Conservation (phyloP, 805 yeast species). For the Ogataea populi-albae region DNA sequence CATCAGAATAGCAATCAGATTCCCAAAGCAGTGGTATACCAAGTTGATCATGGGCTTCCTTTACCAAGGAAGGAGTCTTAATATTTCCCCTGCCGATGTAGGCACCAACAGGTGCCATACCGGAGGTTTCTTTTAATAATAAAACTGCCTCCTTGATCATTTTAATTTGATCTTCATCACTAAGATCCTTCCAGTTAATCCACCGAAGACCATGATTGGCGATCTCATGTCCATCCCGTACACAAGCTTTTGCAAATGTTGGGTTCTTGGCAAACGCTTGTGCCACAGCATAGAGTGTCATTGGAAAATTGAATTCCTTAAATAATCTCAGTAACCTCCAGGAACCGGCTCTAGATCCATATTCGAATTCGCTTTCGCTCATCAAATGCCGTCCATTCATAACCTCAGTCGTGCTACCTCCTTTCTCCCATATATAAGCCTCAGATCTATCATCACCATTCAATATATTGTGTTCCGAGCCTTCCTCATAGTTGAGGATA, state of each 20-base stretch:
- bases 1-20: slow-evolving; percentile 37
- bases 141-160: slow-evolving; percentile 31
- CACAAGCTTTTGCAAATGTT: slow-evolving; percentile 34
- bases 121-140: slow-evolving; percentile 31
- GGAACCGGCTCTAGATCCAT: slow-evolving; percentile 18
- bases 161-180: slow-evolving; percentile 33
- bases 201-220: slow-evolving; percentile 38
- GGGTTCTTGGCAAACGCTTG: slow-evolving; percentile 36
- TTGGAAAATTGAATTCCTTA: slow-evolving; percentile 30
- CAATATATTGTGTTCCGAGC: slow-evolving; percentile 21
- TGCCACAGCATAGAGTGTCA: slow-evolving; percentile 39
- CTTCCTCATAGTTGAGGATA: slow-evolving; percentile 30
- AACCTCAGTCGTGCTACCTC: slow-evolving; percentile 14
- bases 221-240: slow-evolving; percentile 38
- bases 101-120: slow-evolving; percentile 36
- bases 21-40: slow-evolving; percentile 33
- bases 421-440: slow-evolving; percentile 17
- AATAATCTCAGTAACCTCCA: slow-evolving; percentile 31
- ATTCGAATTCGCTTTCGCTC: slow-evolving; percentile 18
- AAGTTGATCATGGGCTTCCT: slow-evolving; percentile 34
- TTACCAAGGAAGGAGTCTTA: slow-evolving; percentile 32
- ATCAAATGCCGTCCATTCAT: slow-evolving; percentile 14
- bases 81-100: slow-evolving; percentile 35
- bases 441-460: slow-evolving; percentile 19
- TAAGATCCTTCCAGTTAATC: slow-evolving; percentile 30